Evolutionary conservation across 345 rosid genomes (phyloP).

Genomic region (Linum lewisii): DNA sequence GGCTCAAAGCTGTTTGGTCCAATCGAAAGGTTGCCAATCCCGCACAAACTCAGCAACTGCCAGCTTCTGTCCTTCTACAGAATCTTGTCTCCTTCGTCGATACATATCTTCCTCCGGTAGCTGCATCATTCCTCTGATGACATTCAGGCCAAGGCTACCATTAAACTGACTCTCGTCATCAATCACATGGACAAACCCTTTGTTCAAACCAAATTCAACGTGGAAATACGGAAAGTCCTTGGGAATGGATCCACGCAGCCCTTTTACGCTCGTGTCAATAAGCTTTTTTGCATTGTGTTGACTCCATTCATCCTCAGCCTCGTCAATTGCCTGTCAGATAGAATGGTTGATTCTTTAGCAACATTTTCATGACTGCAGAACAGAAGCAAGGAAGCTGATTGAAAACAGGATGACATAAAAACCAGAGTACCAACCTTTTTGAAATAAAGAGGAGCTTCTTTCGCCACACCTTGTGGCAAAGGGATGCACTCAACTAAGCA

Average conservation of each 20-base stretch:
- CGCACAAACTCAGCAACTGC: conserved; percentile 45
- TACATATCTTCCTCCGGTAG: conserved; percentile 88
- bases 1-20: conserved; percentile 67
- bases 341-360: conserved; percentile 4
- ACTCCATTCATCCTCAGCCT: conserved; percentile 98
- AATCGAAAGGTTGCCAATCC: conserved; percentile 78
- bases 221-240: conserved; percentile 91
- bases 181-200: conserved; percentile 84
- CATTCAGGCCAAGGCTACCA: conserved; percentile 72
- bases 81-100: conserved; percentile 43
- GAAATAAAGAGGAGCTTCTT: conserved; percentile 73
- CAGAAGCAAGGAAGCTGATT: neutral
- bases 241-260: conserved; percentile 74
- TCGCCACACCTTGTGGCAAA: conserved; percentile 56
- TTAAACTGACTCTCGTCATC: conserved; percentile 80
- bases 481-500: conserved; percentile 88
- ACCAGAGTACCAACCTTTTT: conserved; percentile 43
- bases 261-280: conserved; percentile 79
- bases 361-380: too few relatives aligned
- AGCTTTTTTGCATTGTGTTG: conserved; percentile 92
- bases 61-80: conserved; percentile 56
- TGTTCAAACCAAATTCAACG: conserved; percentile 74
- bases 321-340: conserved; percentile 63
- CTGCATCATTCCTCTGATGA: conserved; percentile 80
- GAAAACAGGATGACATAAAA: conserved; percentile 1